A percentile compares a stretch with the other conserved stretches of the same genome.
Conservation (phyloP, 2,329 filamentous ascomycete species). For the Aspergillus sp. region DNA sequence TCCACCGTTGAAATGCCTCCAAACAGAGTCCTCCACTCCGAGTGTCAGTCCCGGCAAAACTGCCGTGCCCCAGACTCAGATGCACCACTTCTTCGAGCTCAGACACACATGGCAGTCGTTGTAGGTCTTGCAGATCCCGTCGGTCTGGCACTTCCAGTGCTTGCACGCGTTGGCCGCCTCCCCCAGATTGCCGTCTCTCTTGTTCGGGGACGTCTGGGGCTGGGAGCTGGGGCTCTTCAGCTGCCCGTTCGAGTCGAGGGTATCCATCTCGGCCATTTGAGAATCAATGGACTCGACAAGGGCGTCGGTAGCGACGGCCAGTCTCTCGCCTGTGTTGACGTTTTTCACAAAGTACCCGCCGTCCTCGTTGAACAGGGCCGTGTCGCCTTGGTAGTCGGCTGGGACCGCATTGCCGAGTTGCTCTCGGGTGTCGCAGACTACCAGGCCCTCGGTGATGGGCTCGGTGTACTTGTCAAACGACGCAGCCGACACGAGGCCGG, state of each 20-base stretch:
- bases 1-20: too few relatives aligned
- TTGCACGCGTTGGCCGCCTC: not conserved
- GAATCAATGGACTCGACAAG: not conserved
- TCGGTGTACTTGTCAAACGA: slow-evolving; percentile 17
- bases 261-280: slow-evolving; percentile 1
- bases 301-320: slow-evolving; percentile 1
- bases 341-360: slow-evolving; percentile 8
- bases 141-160: not conserved
- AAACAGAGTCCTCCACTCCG: too few relatives aligned
- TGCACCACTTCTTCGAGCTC: not conserved
- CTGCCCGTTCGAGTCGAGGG: not conserved
- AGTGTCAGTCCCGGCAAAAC: too few relatives aligned
- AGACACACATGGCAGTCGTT: slow-evolving; percentile 4
- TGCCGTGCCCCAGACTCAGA: too few relatives aligned
- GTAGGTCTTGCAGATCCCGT: slow-evolving; percentile 2
- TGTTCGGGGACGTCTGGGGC: not conserved
- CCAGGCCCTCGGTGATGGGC: slow-evolving; percentile 4
- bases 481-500: not conserved
- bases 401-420: not conserved
- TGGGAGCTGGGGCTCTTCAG: not conserved
- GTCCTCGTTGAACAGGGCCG: slow-evolving; percentile 1
- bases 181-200: not conserved
- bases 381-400: not conserved
- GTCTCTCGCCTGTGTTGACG: not conserved
- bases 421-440: slow-evolving; percentile 4